Evolutionary conservation across 176 grass and related monocot species (phyloP), one percentile per base, ranked within the genome.

Genomic region (Phyllostachys edulis): DNA sequence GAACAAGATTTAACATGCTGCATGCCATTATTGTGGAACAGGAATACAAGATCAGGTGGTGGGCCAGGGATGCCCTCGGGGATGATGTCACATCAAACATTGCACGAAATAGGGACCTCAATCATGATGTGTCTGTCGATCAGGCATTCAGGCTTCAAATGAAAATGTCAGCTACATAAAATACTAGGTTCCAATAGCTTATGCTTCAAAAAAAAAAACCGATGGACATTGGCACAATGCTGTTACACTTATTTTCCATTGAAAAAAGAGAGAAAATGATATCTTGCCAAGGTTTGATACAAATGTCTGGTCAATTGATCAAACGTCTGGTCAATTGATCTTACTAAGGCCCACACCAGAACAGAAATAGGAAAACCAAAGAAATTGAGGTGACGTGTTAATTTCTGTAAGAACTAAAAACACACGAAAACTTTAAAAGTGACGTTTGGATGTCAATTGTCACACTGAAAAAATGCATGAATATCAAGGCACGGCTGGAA

Each of bases 1-100:
- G 65, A 52, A 62, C 44, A 63, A 71, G 67, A 27, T 51, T 76
- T n/a, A 56, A 66, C 76, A 6, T 55, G 87, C 67, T 57, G 75
- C 68, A 57, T 9, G 81, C 60, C 69, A 81, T 90, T 77, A 82
- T 77, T 27, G 8, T 21, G 9, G 20, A 65, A 54, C 87, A 85
- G 76, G 27, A 47, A 85, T 46, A 10, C 21, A 21, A 29, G 87
- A 41, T 74, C 77, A 61, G 73, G 66, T 64, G 84, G 50, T 77
- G 88, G 79, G n/a, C 79, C 41, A 77, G 32, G 63, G 24, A 1
- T 76, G 72, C 47, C 50, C 50, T 70, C 26, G 20, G 78, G 50
- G 26, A 20, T 3, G 8, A 14, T 57, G 83, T 69, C 74, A 45
- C 74, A 49, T 69, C 74, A 0, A 77, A 77, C 73, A 70, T 78